These are phyloP conservation scores for Umbelopsis sp. DNA, from an alignment of 192 early-diverging fungal genomes.

Conservation along the genomic window DNA sequence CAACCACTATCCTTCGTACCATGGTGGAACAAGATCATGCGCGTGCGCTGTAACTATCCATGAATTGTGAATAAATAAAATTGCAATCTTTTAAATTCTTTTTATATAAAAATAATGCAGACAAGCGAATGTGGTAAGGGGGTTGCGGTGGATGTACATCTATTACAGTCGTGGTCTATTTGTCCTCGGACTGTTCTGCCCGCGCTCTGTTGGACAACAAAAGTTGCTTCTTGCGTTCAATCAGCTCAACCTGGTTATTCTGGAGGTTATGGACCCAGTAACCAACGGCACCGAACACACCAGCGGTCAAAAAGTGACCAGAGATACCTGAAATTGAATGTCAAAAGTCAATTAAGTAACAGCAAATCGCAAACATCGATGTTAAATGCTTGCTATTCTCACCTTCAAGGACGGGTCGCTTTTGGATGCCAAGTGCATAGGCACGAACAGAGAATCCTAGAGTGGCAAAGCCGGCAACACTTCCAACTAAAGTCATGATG, in stretches of 20 bases:
- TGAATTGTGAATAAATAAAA: background rate
- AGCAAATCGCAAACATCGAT: background rate
- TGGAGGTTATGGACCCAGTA: slow-evolving; percentile 37
- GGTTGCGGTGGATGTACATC: slow-evolving; percentile 14
- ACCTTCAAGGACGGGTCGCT: slow-evolving; percentile 44
- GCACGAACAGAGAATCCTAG: slow-evolving; percentile 46
- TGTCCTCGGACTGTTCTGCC: slow-evolving; percentile 28
- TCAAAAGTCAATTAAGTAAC: background rate
- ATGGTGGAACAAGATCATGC: slow-evolving; percentile 54
- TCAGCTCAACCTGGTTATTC: slow-evolving; percentile 33
- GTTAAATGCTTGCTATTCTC: background rate
- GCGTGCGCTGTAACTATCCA: background rate
- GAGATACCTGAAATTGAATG: slow-evolving; percentile 26
- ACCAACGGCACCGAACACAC: slow-evolving; percentile 36
- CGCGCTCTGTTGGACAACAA: slow-evolving; percentile 40
- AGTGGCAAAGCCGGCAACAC: slow-evolving; percentile 43
- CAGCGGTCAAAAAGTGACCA: slow-evolving; percentile 32
- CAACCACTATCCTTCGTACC: slow-evolving; percentile 70
- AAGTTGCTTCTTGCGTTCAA: slow-evolving; percentile 37
- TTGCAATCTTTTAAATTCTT: background rate
- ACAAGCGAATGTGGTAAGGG: slow-evolving; percentile 14
- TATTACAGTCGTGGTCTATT: slow-evolving; percentile 18
- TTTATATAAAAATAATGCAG: slow-evolving; percentile 15
- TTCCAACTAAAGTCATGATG: slow-evolving; percentile 34
- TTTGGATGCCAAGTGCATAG: slow-evolving; percentile 43